A percentile compares a stretch with the other conserved stretches of the same genome.
Conservation (phyloP, 805 yeast species). For the Candida sanyiensis region DNA sequence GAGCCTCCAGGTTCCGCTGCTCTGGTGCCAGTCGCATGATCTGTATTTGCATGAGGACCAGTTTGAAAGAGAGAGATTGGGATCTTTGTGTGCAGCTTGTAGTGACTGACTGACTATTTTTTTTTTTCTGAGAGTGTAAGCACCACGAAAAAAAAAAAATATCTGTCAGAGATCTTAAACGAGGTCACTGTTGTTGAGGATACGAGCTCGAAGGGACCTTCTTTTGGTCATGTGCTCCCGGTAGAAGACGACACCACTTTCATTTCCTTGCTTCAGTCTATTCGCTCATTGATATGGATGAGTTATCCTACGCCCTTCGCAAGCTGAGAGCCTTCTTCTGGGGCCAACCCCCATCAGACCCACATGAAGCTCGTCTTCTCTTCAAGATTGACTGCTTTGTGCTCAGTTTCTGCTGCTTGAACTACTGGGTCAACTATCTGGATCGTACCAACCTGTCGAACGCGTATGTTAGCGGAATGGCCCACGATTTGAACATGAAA, state of each 20-base stretch:
- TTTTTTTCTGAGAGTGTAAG: too few species aligned
- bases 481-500: slow-evolving; percentile 43
- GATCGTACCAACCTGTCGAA: slow-evolving; percentile 51
- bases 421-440: slow-evolving; percentile 42
- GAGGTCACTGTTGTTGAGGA: too few species aligned
- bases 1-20: slow-evolving; percentile 6
- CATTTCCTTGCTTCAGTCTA: too few species aligned
- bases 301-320: slow-evolving; percentile 8
- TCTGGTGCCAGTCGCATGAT: too few species aligned
- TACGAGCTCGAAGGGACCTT: too few species aligned
- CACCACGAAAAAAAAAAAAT: too few species aligned
- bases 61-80: not conserved
- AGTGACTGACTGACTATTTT: not conserved
- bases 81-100: not conserved
- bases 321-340: slow-evolving; percentile 20
- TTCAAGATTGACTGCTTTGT: slow-evolving; percentile 26
- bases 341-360: slow-evolving; percentile 24
- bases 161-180: too few species aligned
- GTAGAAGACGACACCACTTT: too few species aligned
- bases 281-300: slow-evolving; percentile 9
- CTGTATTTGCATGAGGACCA: not conserved
- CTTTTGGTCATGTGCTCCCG: too few species aligned
- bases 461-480: slow-evolving; percentile 67
- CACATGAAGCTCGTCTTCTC: slow-evolving; percentile 18
- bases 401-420: slow-evolving; percentile 19